Base-by-base conservation (phyloP, 345 rosid species). In the Citrus hindsii region DNA sequence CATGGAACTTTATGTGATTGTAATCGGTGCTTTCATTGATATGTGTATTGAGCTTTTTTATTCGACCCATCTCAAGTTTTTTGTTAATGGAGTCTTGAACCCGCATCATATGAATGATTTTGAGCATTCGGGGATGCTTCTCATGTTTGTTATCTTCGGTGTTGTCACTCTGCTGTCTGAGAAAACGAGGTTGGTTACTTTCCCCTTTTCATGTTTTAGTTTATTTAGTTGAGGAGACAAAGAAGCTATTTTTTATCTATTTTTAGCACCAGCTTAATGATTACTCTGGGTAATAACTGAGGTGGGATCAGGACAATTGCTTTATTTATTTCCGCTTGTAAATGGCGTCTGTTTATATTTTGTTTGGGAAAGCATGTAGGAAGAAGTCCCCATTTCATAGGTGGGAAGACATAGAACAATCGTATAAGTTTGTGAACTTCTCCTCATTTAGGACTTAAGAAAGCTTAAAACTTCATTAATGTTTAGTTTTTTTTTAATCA, bases 41-140 rank as follows among this genome's bases (percentile, higher is more conserved):
- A 68, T 95, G 85, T 92, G 96, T 48, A 87, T 95, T 10, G 99
- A 95, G 90, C 92, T 95, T 71, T 76, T 95, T 69, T 93, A 95
- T 82, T 93, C 99, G 0, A 91, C 99, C 71, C 99, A 95, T 86
- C 97, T 95, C 83, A 91, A 83, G 72, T 87, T 93, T 79, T 90
- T 92, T 71, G 93, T 91, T 30, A 77, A 91, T 48, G 98, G 98
- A 71, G 89, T 86, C 25, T 79, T 95, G 87, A 95, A 93, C 80
- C 98, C 98, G 18, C 80, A 86, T 13, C 98, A 95, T 84, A 86
- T 95, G 93, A 95, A 95, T 68, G 93, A 95, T 86, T 95, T 95
- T 12, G 99, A 95, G 87, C 99, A 95, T 69, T 86, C 96, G 0
- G 99, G 97, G 72, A 95, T 95, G 99, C 98, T 95, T 83, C 89